These are phyloP conservation scores for Exophiala lecanii-corni DNA, from an alignment of 2,329 filamentous ascomycete species.

Conservation along the genomic window DNA sequence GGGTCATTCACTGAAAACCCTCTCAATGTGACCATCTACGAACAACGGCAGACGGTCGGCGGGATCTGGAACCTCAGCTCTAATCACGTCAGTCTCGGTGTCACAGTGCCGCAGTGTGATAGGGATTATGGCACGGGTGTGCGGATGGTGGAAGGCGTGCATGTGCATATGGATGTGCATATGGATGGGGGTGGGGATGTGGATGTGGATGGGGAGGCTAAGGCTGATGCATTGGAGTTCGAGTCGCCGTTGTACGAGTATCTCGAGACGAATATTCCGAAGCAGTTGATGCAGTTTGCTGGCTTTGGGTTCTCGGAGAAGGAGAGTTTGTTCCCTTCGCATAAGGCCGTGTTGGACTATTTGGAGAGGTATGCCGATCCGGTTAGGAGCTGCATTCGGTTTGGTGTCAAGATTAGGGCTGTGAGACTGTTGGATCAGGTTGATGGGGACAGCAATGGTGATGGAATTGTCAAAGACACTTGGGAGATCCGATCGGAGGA, in stretches of 20 bases:
- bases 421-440: not conserved
- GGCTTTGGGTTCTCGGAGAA: conserved; percentile 62
- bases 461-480: conserved; percentile 28
- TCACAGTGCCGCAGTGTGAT: conserved; percentile 61
- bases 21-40: conserved; percentile 68
- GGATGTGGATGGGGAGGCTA: conserved; percentile 2
- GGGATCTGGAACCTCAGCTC: conserved; percentile 74
- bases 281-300: conserved; percentile 73
- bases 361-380: conserved; percentile 67
- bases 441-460: not conserved
- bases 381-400: conserved; percentile 61
- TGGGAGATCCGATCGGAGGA: conserved; percentile 51
- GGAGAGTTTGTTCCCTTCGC: conserved; percentile 68
- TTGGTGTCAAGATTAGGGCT: conserved; percentile 33
- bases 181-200: too few relatives aligned
- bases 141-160: too few relatives aligned
- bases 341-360: conserved; percentile 68
- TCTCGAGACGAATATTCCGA: conserved; percentile 83
- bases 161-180: too few relatives aligned
- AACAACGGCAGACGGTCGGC: conserved; percentile 71
- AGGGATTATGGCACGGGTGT: conserved; percentile 51
- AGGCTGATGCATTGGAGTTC: conserved; percentile 53
- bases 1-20: conserved; percentile 49
- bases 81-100: conserved; percentile 44
- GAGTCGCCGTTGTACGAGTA: conserved; percentile 78